A percentile compares a stretch with the other conserved stretches of the same genome.
Conservation (phyloP, 257 asterid genomes). For the Solanum verrucosum region DNA sequence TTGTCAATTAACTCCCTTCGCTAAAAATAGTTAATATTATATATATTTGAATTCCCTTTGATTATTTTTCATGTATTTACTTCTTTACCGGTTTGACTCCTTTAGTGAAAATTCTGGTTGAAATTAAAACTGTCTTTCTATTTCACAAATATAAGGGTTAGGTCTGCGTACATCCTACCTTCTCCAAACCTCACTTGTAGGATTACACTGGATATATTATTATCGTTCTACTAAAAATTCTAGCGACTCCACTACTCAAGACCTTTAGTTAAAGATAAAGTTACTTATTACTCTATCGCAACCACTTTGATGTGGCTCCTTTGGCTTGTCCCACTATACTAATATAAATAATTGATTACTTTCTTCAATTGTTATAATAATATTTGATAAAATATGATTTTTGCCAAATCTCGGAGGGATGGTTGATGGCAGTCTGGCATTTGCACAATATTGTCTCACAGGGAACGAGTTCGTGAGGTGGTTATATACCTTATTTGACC, state of each 20-base stretch:
- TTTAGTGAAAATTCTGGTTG: not conserved
- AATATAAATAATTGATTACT: not conserved
- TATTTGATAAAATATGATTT: not conserved
- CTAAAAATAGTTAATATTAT: not conserved
- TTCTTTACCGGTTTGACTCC: not conserved
- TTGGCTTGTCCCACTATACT: not conserved
- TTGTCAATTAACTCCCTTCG: not conserved
- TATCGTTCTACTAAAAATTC: not conserved
- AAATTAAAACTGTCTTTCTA: not conserved
- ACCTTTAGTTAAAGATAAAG: not conserved
- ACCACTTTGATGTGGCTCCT: too few relatives aligned
- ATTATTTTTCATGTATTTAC: not conserved
- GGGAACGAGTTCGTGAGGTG: conserved; percentile 78
- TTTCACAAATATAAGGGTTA: not conserved
- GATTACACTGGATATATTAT: not conserved
- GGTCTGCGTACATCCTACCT: not conserved
- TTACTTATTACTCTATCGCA: not conserved
- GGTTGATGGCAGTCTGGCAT: too few relatives aligned
- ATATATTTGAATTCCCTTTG: not conserved
- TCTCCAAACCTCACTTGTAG: accelerated
- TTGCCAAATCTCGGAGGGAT: conserved; percentile 37
- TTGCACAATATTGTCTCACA: conserved; percentile 75
- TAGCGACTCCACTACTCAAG: accelerated
- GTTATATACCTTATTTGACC: conserved; percentile 6
- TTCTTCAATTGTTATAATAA: not conserved